Evolutionary conservation across 352 stramenopile genomes (phyloP), one percentile per base, ranked within the genome.

Genomic region (Phytophthora litchii): DNA sequence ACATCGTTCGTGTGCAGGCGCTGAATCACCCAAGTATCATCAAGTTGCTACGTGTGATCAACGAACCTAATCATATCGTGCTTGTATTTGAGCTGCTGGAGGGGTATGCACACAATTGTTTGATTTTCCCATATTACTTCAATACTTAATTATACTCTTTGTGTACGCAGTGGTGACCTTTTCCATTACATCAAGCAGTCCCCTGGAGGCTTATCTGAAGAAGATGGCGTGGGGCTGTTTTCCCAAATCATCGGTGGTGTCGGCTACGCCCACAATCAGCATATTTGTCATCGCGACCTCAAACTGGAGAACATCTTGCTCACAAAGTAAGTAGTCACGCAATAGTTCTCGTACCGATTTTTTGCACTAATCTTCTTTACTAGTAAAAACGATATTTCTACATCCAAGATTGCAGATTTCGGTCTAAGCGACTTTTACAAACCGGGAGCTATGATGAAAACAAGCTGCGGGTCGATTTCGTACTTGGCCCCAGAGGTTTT

Each of bases 231-330:
- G 0, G 63, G 68, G 9, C 32, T 91, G 21, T 92, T 94, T 54
- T 78, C 78, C 9, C 85, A 95, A 61, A 89, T 96, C 34, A 47
- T 96, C 19, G 62, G 76, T 1, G 88, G 85, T 27, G 79, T 96
- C 14, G 78, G 81, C 19, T 95, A 96, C 54, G 88, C 88, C 4
- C 84, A 95, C 67, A 95, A 95, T 58, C 86, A 95, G 55, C 88
- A 95, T 54, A 95, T 95, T 67, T 95, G 86, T 52, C 88, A 96
- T 52, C 81, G 88, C 44, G 87, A 96, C 38, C 76, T 96, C 54
- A 96, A 96, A 38, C 73, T 96, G 20, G 86, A 95, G 64, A 96
- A 96, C 62, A 93, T 96, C 21, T 53, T 95, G 47, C 71, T 95
- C 8, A 76, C 83, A 64, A 89, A 82, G 76, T 91, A 72, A 40